These are phyloP conservation scores for Lignosus rhinocerotis DNA, from an alignment of 1,284 basidiomycete genomes.

Conservation along the genomic window DNA sequence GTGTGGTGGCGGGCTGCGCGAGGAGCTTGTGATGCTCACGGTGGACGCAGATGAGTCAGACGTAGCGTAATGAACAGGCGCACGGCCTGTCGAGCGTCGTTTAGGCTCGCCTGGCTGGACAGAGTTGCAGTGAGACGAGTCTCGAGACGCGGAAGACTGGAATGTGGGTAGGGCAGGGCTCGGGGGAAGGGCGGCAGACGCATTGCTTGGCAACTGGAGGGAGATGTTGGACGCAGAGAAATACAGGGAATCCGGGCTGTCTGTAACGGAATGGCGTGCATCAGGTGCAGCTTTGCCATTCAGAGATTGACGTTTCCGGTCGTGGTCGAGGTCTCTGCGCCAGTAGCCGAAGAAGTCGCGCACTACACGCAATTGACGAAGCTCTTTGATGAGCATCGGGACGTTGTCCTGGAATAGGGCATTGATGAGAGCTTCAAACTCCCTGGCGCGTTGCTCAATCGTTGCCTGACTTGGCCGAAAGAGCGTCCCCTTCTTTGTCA, in stretches of 20 bases:
- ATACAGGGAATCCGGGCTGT: conserved; percentile 54
- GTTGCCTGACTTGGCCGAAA: conserved; percentile 71
- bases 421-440: conserved; percentile 59
- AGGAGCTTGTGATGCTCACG: conserved; percentile 11
- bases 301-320: conserved; percentile 37
- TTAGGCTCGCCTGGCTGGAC: conserved; percentile 8
- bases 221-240: conserved; percentile 48
- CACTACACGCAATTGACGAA: conserved; percentile 56
- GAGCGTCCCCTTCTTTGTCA: conserved; percentile 69
- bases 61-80: conserved; percentile 14
- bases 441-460: conserved; percentile 58
- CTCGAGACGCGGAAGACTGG: not conserved
- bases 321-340: conserved; percentile 66
- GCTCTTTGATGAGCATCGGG: conserved; percentile 63
- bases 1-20: conserved; percentile 7
- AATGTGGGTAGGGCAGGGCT: conserved; percentile 20
- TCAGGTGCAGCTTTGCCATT: conserved; percentile 4
- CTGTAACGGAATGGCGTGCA: conserved; percentile 33
- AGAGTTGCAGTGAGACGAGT: conserved; percentile 12
- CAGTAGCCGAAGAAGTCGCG: conserved; percentile 79
- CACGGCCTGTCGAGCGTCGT: conserved; percentile 11
- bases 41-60: conserved; percentile 25
- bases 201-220: conserved; percentile 36
- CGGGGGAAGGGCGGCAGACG: conserved; percentile 38
- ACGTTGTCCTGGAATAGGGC: conserved; percentile 59